These are phyloP conservation scores for Porpolomopsis calyptriformis DNA, from an alignment of 768 basidiomycete genomes.

Conservation along the genomic window DNA sequence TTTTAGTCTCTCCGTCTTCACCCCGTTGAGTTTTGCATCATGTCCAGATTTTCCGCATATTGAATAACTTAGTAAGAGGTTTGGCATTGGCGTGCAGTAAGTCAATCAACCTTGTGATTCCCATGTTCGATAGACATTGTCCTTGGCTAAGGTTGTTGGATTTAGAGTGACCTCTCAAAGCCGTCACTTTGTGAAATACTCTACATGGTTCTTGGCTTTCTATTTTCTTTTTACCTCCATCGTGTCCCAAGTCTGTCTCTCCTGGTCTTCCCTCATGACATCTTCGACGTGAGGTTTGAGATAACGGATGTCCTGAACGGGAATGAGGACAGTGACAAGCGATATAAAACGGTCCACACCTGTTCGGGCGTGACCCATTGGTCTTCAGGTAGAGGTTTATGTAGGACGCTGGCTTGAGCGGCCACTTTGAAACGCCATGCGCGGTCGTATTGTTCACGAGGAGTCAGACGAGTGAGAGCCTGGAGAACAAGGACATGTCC, in stretches of 20 bases:
- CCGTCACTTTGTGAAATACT: background rate
- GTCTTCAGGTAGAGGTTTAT: slow-evolving; percentile 69
- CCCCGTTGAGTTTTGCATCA: too few relatives aligned
- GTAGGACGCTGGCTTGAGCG: slow-evolving; percentile 67
- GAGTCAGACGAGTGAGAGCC: slow-evolving; percentile 78
- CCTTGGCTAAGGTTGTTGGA: background rate
- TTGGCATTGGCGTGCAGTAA: too few relatives aligned
- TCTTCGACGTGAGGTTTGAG: slow-evolving; percentile 66
- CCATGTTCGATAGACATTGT: too few relatives aligned
- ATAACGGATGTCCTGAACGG: slow-evolving; percentile 76
- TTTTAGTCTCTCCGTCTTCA: too few relatives aligned
- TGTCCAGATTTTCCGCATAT: too few relatives aligned
- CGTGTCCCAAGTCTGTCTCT: slow-evolving; percentile 75
- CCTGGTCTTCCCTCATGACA: slow-evolving; percentile 64
- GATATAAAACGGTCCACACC: slow-evolving; percentile 31
- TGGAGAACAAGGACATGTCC: slow-evolving; percentile 20
- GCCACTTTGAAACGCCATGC: slow-evolving; percentile 82
- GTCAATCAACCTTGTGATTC: too few relatives aligned
- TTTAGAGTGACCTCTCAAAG: background rate
- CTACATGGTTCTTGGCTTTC: slow-evolving; percentile 11
- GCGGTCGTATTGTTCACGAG: slow-evolving; percentile 79
- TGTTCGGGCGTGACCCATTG: slow-evolving; percentile 70
- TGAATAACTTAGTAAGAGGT: too few relatives aligned
- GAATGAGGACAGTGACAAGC: slow-evolving; percentile 1
- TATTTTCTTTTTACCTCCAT: slow-evolving; percentile 62